Percentiles rank a stretch among this genome's conserved stretches.
These are phyloP conservation scores for Yamadazyma insecticola DNA, from an alignment of 805 yeast genomes.

Conservation along the genomic window DNA sequence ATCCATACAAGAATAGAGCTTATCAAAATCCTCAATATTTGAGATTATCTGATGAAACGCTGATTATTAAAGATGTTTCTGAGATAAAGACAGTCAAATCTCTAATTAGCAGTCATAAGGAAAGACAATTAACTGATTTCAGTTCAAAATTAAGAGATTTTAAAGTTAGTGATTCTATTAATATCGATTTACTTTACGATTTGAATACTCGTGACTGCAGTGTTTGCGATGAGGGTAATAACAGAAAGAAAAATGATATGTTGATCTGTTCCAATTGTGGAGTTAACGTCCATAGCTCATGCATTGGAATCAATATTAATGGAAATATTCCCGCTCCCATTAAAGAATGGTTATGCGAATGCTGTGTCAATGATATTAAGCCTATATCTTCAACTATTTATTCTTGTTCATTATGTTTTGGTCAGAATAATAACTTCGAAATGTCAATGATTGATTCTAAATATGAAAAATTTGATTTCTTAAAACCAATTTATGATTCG, in stretches of 20 bases:
- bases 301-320: slow-evolving; percentile 49
- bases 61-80: too few species aligned
- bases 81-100: too few species aligned
- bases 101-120: too few species aligned
- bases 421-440: too few species aligned
- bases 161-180: too few species aligned
- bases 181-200: too few species aligned
- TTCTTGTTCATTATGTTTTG: slow-evolving; percentile 67
- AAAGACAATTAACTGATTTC: too few species aligned
- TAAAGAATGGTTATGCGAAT: slow-evolving; percentile 72
- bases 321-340: slow-evolving; percentile 12
- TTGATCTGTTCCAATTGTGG: slow-evolving; percentile 64
- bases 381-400: slow-evolving; percentile 57
- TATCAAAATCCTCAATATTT: too few species aligned
- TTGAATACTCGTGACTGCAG: too few species aligned
- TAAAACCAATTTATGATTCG: slow-evolving; percentile 56
- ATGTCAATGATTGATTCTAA: too few species aligned
- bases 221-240: slow-evolving; percentile 1
- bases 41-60: too few species aligned
- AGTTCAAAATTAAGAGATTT: too few species aligned
- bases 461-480: slow-evolving; percentile 50
- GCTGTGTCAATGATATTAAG: slow-evolving; percentile 65
- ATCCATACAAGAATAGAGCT: background rate
- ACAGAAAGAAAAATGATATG: slow-evolving; percentile 28
- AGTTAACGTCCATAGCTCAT: slow-evolving; percentile 60